Evolutionary conservation across 768 basidiomycete genomes (phyloP), one percentile per base, ranked within the genome.

Genomic region (Pulveroboletus ravenelii): DNA sequence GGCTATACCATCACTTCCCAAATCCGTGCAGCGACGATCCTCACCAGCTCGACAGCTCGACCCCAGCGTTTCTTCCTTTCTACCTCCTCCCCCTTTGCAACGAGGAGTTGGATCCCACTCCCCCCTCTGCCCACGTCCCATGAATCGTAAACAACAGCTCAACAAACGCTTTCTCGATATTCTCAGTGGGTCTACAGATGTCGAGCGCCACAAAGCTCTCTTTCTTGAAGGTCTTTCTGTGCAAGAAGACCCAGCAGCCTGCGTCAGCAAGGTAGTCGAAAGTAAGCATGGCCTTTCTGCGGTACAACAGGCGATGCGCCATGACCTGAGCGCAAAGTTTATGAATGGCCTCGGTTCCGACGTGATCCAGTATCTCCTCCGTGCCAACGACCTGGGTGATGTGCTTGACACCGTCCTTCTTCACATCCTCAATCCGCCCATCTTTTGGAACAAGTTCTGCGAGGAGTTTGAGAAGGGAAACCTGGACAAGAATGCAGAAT

Each of bases 191-290:
- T 59, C 59, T 35, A 49, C 48, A 1, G 15, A 41, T 2, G 34
- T 78, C 2, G 58, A 66, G 3, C 45, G 58, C 25, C 49, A 56
- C 14, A 71, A 70, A 20, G n/a, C 42, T 5, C 39, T 15, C 12
- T 81, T 82, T 52, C 63, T 81, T 3, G 72, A 82, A 48, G 76
- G 73, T 6, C 63, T 82, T 23, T 74, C 61, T 57, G 48, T 52
- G 5, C 74, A 76, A 47, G 57, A 63, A 4, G 74, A 79, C 30
- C 63, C 72, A 6, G 56, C 63, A 0, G 41, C 53, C 0, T 77
- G 75, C 53, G 52, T 78, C 41, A 56, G 64, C 53, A 70, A 63
- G 14, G 62, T 82, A 6, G 62, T 71, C 8, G 61, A 56, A 14
- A 72, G 70, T 51, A 44, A 55, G 4, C 36, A 55, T 2, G 81